phyloP scores from a whole-genome alignment of 305 asterid genomes.

The Solanum hybrid region DNA sequence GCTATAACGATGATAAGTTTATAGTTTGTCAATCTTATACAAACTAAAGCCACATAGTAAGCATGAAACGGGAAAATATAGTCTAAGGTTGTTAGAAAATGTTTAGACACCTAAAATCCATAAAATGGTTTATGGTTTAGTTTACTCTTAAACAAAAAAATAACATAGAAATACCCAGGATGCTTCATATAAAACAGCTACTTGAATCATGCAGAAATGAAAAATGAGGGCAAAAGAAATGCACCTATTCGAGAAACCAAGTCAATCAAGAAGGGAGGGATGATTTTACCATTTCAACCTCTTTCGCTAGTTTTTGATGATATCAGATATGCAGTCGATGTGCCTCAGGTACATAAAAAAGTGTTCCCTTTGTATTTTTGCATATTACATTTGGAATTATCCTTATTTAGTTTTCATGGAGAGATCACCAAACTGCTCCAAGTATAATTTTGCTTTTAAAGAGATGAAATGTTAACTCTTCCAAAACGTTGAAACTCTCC shows the following conservation, averaged over 20 bases:
- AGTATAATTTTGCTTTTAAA: neutral
- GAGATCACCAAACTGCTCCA: neutral
- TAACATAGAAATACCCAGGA: neutral
- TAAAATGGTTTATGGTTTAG: neutral
- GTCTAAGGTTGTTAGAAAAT: neutral
- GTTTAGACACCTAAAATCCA: neutral
- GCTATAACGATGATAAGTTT: neutral
- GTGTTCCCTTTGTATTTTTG: neutral
- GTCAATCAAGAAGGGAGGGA: conserved; percentile 31
- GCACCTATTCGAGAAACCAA: neutral
- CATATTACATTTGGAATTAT: neutral
- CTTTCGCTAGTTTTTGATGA: conserved; percentile 48
- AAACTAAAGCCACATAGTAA: neutral
- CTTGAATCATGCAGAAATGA: neutral
- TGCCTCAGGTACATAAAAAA: conserved; percentile 45
- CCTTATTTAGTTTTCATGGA: neutral
- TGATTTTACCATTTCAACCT: conserved; percentile 75
- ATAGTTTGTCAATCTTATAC: neutral
- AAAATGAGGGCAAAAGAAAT: neutral
- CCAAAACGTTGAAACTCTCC: neutral
- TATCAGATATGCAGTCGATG: conserved; percentile 49
- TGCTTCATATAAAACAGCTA: neutral
- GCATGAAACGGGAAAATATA: neutral
- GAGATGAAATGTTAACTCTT: neutral
- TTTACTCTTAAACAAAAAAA: neutral